Base-by-base conservation (phyloP, 768 basidiomycete species). In the Baorangia bicolor region DNA sequence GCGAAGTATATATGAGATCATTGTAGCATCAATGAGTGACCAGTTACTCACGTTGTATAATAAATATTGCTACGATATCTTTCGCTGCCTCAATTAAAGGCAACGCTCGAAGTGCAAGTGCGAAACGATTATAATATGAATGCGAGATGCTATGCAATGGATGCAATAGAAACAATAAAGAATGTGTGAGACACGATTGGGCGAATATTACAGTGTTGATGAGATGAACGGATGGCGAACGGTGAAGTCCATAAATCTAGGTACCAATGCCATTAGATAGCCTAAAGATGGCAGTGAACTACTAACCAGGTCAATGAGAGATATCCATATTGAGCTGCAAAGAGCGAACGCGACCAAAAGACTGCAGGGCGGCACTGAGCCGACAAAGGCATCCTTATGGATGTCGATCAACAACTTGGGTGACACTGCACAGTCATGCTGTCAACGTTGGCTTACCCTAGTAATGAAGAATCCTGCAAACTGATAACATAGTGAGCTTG, bases 381-480 rank as follows among this genome's bases (percentile, higher is more conserved):
- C 46, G 25, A 63, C 55, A 43, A 74, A 44, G 16, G 64, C 66
- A 40, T 52, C 46, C 58, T 68, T 41, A 16, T 51, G 59, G 28
- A 33, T n/a, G 20, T 55, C 25, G 12, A 40, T 46, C 20, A 11
- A n/a, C 18, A 46, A 25, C 23, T 60, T 27, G 39, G 43, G 33
- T 1, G n/a, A 38, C 31, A 38, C 44, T 11, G 27, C 3, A 6
- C 16, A 6, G 18, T 42, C 33, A 31, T 18, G 37, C 18, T 20
- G 16, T 42, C 31, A 46, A 25, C 41, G 49, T 33, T 48, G 20
- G 20, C 63, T 55, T 49, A 70, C 69, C 49, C 65, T 64, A 8
- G 64, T 46, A 31, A 75, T 68, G 48, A 69, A 66, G 28, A 71
- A 60, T 14, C 76, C 75, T 57, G 68, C 63, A 55, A 70, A 63